Percentiles rank a stretch among this genome's conserved stretches.
Conservation (phyloP, 306 rosid genomes). For the Quercus mongolica region DNA sequence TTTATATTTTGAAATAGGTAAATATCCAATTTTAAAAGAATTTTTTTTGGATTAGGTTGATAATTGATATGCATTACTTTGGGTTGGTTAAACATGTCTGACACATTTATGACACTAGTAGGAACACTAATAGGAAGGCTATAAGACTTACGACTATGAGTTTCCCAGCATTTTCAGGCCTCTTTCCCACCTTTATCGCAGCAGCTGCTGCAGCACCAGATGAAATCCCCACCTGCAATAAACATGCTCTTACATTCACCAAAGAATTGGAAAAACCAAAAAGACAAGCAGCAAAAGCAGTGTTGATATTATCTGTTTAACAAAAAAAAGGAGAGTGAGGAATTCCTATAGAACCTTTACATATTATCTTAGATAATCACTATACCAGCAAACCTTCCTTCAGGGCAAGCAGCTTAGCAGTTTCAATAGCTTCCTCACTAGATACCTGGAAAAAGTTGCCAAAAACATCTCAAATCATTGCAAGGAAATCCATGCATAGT, state of each 20-base stretch:
- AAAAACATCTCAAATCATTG: slow-evolving; percentile 7
- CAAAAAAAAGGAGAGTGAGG: neutral
- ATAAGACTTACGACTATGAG: slow-evolving; percentile 59
- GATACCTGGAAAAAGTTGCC: slow-evolving; percentile 36
- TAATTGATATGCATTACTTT: too few relatives aligned
- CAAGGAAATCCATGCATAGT: neutral
- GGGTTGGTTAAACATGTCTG: too few relatives aligned
- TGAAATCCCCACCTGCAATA: slow-evolving; percentile 75
- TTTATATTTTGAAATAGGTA: too few relatives aligned
- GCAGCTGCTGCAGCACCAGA: slow-evolving; percentile 89
- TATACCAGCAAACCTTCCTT: slow-evolving; percentile 86
- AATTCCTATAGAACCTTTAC: neutral
- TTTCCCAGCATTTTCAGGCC: slow-evolving; percentile 71
- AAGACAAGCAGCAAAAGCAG: neutral
- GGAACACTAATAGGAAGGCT: neutral
- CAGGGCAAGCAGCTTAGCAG: slow-evolving; percentile 56
- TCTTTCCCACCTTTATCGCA: slow-evolving; percentile 64
- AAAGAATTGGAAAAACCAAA: neutral
- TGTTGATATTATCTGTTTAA: neutral
- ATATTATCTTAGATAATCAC: neutral
- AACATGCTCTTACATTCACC: neutral
- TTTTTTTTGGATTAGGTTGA: too few relatives aligned
- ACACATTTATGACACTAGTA: too few relatives aligned
- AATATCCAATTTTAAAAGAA: too few relatives aligned
- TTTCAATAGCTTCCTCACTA: slow-evolving; percentile 72